Evolutionary conservation across 495 filamentous ascomycete genomes (phyloP), one percentile per base, ranked within the genome.

Genomic region (Tuber umbilicatum): DNA sequence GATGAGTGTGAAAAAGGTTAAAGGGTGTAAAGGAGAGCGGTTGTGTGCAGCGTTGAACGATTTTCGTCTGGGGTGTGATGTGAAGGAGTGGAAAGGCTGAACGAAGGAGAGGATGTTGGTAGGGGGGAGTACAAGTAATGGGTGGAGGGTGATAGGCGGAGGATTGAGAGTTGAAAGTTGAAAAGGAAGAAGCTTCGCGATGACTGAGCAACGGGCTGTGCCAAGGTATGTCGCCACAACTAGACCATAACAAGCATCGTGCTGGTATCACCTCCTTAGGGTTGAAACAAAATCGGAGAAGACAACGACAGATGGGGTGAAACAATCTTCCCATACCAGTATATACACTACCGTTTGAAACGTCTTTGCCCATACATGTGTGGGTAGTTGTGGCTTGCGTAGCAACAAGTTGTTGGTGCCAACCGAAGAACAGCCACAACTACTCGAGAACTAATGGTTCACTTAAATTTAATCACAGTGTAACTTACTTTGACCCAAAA

Each of bases 101-200:
- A 67, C 43, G 67, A 79, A n/a, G 69, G 42, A 64, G 70, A 35
- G 73, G 74, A 67, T 75, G 72, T 21, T 42, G 70, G 72, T 73
- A 35, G 55, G 39, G 10, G n/a, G n/a, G n/a, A n/a, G n/a, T n/a
- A n/a, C n/a, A n/a, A n/a, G n/a, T n/a, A n/a, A n/a, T n/a, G n/a
- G n/a, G n/a, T n/a, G n/a, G 47, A 55, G 69, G 37, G 68, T 21
- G 12, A 70, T 23, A 14, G 68, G 21, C 64, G n/a, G 43, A 67
- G 73, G 70, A 76, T 76, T 60, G 43, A 71, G 72, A 68, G 75
- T 71, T 43, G 64, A 71, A 71, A 70, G 71, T 71, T 69, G 76
- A 71, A 71, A 76, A 73, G 43, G 72, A 79, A 79, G 77, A 79
- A 79, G 77, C 75, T 79, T 79, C 77, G 43, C 75, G 76, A 79